A percentile compares a stretch with the other conserved stretches of the same genome.
Evolutionary conservation across 495 filamentous ascomycete species (phyloP).

Genomic region (Neurospora sp.): DNA sequence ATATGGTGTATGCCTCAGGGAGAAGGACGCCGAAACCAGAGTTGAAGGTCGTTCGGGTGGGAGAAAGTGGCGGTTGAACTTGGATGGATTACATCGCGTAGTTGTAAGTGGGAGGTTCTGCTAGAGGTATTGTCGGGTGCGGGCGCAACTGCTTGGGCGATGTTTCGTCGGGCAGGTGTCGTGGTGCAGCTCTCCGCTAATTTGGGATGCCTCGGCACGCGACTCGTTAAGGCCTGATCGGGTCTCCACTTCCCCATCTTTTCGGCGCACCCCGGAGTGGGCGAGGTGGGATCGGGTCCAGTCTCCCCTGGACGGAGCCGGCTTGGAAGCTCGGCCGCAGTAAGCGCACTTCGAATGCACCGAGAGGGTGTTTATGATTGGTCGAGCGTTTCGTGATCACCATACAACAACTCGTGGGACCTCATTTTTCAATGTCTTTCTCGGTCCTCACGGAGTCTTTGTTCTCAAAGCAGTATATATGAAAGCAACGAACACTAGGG

Average conservation of each 20-base stretch:
- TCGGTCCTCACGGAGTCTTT: not conserved
- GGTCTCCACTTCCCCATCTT: not conserved
- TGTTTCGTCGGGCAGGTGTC: not conserved
- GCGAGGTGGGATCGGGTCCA: not conserved
- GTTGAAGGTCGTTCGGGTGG: not conserved
- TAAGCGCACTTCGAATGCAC: not conserved
- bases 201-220: not conserved
- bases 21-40: not conserved
- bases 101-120: not conserved
- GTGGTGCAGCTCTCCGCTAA: not conserved
- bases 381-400: not conserved
- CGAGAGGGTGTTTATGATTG: not conserved
- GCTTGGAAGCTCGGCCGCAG: not conserved
- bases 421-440: not conserved
- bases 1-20: not conserved
- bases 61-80: not conserved
- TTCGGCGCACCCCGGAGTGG: not conserved
- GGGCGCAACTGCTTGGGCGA: not conserved
- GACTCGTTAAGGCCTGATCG: not conserved
- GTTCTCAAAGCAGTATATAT: not conserved
- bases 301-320: not conserved
- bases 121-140: not conserved
- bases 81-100: not conserved
- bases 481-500: not conserved
- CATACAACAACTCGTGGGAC: not conserved